phyloP scores from a whole-genome alignment of 2,329 filamentous ascomycete species.

The Pseudocercospora crystallina region DNA sequence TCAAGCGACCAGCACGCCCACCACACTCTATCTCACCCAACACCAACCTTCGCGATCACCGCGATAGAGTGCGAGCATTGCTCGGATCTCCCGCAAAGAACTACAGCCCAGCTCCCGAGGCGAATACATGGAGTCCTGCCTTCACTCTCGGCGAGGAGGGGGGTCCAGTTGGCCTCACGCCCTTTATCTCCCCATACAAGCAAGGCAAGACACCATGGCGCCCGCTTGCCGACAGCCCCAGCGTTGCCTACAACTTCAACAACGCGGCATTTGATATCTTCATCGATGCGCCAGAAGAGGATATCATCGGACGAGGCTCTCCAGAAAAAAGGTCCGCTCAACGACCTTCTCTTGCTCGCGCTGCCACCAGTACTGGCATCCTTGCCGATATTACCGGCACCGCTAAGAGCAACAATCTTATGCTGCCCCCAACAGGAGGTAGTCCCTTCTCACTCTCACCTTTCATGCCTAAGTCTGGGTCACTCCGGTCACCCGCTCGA shows the following conservation, averaged over 20 bases:
- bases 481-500: conserved; percentile 28
- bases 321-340: conserved; percentile 66
- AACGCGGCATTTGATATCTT: conserved; percentile 61
- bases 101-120: conserved; percentile 50
- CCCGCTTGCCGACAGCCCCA: conserved; percentile 26
- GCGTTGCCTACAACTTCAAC: conserved; percentile 27
- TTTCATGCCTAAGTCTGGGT: conserved; percentile 26
- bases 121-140: conserved; percentile 66
- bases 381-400: conserved; percentile 61
- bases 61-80: conserved; percentile 76
- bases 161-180: conserved; percentile 52
- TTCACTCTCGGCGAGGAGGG: conserved; percentile 63
- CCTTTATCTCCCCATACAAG: conserved; percentile 34
- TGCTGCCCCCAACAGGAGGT: conserved; percentile 24
- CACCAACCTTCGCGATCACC: conserved; percentile 85
- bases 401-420: conserved; percentile 49
- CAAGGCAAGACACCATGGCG: conserved; percentile 37
- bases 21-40: conserved; percentile 85
- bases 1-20: conserved; percentile 65
- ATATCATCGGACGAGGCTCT: conserved; percentile 57
- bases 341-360: conserved; percentile 61
- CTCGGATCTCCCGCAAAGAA: conserved; percentile 73
- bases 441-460: conserved; percentile 35
- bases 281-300: conserved; percentile 36
- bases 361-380: conserved; percentile 60